Conservation (phyloP, 805 yeast genomes). For the Yarrowia yakushimensis region DNA sequence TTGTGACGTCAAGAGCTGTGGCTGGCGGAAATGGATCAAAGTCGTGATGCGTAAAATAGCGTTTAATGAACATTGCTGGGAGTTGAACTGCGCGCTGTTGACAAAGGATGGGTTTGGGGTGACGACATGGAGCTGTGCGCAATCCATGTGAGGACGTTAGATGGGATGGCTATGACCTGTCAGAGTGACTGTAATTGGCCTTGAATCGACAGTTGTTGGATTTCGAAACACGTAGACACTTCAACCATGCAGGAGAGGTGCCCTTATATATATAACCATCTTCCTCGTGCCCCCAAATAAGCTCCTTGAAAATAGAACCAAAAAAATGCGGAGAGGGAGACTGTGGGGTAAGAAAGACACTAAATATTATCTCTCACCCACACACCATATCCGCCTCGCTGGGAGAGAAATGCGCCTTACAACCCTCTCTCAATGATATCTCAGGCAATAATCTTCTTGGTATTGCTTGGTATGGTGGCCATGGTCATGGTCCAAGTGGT, state of each 20-base stretch:
- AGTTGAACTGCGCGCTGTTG: background rate
- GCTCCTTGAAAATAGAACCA: background rate
- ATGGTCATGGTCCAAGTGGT: constrained; percentile 11
- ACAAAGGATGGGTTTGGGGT: background rate
- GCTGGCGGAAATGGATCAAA: background rate
- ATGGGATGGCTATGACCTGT: too few species aligned
- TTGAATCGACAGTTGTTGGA: background rate
- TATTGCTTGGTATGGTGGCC: constrained; percentile 10
- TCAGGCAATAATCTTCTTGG: background rate
- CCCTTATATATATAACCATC: background rate
- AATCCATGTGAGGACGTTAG: background rate
- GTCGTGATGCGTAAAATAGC: background rate
- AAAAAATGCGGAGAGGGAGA: background rate
- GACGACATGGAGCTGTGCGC: too few species aligned
- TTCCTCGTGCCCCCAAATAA: background rate
- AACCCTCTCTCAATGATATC: background rate
- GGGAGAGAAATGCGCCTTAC: background rate
- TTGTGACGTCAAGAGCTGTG: background rate
- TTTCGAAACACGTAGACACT: too few species aligned
- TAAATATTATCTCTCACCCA: background rate
- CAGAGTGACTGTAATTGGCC: background rate
- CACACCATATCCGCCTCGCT: background rate
- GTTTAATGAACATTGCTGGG: constrained; percentile 5
- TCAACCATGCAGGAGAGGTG: background rate
- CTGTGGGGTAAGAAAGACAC: constrained; percentile 14